These are phyloP conservation scores for Penium margaritaceum DNA, from an alignment of 139 green algal species.

Conservation along the genomic window DNA sequence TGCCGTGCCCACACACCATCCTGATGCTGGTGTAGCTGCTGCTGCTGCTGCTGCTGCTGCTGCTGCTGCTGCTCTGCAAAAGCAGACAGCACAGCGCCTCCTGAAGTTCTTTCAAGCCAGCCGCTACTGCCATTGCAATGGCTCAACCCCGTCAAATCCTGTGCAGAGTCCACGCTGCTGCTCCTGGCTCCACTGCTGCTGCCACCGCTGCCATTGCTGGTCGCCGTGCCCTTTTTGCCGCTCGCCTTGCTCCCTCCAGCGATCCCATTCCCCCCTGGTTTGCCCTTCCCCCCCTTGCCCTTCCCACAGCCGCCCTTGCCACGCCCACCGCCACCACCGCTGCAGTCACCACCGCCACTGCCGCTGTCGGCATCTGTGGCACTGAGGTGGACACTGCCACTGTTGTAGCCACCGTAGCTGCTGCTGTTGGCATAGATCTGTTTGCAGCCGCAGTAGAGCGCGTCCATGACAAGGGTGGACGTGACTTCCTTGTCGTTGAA, in stretches of 20 bases:
- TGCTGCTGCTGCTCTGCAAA: no score
- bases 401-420: no score
- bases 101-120: no score
- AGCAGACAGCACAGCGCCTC: no score
- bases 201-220: not conserved
- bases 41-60: no score
- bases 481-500: constrained; percentile 99
- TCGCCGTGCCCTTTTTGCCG: not conserved
- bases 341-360: not conserved
- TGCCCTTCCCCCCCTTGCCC: not conserved
- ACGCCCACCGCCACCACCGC: not conserved
- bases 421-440: no score
- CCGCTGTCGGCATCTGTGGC: constrained; percentile 40
- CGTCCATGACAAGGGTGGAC: constrained; percentile 95
- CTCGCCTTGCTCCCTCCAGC: not conserved
- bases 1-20: no score
- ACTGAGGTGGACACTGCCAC: no score
- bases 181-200: not conserved
- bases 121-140: no score
- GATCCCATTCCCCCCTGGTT: not conserved
- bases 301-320: not conserved
- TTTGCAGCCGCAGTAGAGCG: constrained; percentile 76
- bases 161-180: not conserved
- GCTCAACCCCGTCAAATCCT: no score
- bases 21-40: no score